Conservation (phyloP, 352 stramenopile genomes). For the Pythium plurisporium region DNA sequence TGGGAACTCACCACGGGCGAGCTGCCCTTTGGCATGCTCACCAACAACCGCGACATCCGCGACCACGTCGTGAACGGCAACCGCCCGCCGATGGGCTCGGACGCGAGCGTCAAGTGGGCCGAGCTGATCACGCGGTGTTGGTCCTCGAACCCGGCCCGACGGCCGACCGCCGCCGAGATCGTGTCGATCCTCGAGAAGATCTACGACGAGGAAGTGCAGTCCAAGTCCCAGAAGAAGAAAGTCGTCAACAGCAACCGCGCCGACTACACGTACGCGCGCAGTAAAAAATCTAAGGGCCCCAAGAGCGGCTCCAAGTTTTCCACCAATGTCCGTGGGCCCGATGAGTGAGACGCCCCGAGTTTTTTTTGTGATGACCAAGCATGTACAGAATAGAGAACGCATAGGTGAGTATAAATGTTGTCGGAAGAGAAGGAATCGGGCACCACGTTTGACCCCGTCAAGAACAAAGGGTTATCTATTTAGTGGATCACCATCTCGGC, state of each 20-base stretch:
- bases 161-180: conserved; percentile 76
- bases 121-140: conserved; percentile 83
- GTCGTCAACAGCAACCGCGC: conserved; percentile 78
- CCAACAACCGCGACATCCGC: conserved; percentile 67
- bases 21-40: conserved; percentile 63
- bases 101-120: conserved; percentile 77
- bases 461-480: not conserved
- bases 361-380: no score
- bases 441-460: no score
- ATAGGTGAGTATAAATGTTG: no score
- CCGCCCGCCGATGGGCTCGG: conserved; percentile 70
- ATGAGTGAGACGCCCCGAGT: not conserved
- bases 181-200: conserved; percentile 77
- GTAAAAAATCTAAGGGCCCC: conserved; percentile 36
- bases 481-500: conserved; percentile 19
- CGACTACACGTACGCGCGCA: conserved; percentile 72
- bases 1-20: conserved; percentile 86
- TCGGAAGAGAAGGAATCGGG: no score
- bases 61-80: conserved; percentile 71
- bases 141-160: conserved; percentile 66
- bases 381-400: no score
- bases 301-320: conserved; percentile 54
- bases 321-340: conserved; percentile 56
- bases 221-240: conserved; percentile 58
- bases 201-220: conserved; percentile 62